A percentile compares a stretch with the other conserved stretches of the same genome.
These are phyloP conservation scores for Phaeotremella fagi DNA, from an alignment of 768 basidiomycete genomes.

Conservation along the genomic window DNA sequence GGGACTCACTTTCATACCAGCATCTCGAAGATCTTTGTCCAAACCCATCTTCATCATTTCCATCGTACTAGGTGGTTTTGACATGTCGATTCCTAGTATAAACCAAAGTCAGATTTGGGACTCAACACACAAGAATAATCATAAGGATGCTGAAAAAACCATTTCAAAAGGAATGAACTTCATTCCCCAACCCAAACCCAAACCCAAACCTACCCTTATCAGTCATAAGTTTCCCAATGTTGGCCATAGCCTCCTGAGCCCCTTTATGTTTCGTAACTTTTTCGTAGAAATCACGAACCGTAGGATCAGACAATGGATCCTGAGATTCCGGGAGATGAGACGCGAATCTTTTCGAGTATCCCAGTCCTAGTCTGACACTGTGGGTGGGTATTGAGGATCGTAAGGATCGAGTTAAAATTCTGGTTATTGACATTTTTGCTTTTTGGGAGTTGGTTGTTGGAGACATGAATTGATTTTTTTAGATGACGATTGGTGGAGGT, in stretches of 20 bases:
- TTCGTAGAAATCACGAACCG: slow-evolving; percentile 25
- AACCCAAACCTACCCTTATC: slow-evolving; percentile 34
- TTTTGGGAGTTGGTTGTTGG: background rate
- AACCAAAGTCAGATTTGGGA: background rate
- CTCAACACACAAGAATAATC: background rate
- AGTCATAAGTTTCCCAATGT: slow-evolving; percentile 30
- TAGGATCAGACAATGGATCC: slow-evolving; percentile 15
- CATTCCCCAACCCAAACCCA: too few relatives aligned
- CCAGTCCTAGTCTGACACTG: background rate
- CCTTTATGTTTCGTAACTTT: slow-evolving; percentile 32
- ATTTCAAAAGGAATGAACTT: too few relatives aligned
- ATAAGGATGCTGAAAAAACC: too few relatives aligned
- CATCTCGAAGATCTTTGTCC: slow-evolving; percentile 36
- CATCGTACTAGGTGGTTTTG: slow-evolving; percentile 28
- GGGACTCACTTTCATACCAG: slow-evolving; percentile 26
- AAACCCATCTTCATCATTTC: slow-evolving; percentile 36
- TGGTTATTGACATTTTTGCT: background rate
- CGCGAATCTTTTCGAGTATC: background rate
- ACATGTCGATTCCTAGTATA: slow-evolving; percentile 32
- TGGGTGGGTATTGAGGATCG: background rate
- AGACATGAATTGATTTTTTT: background rate
- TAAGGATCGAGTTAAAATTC: background rate
- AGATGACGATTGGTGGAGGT: background rate
- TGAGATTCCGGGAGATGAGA: background rate
- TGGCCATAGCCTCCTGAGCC: slow-evolving; percentile 35